Base-by-base conservation (phyloP, 2,329 filamentous ascomycete genomes). In the Exophiala aquamarina region DNA sequence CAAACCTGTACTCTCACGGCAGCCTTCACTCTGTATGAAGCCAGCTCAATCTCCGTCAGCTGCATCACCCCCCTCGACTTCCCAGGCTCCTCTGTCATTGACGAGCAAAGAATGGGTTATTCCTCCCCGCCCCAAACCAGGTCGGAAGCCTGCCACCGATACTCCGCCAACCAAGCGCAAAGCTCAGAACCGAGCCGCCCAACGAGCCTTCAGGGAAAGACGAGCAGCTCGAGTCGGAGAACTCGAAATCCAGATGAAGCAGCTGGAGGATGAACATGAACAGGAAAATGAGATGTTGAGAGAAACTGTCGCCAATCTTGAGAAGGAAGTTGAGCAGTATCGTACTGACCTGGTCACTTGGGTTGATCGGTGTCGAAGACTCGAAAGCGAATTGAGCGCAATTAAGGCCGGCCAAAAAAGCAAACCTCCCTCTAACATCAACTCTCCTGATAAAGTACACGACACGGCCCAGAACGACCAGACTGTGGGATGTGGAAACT, bases 141-240 rank as follows among this genome's bases (percentile, higher is more conserved):
- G 92, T 39, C 83, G 92, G 59, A 97, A 97, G 76, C 91, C 92
- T 3, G 89, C 89, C 37, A 94, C 89, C 28, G 91, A 96, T 64
- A 94, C 91, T 42, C 90, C 91, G 11, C 87, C 88, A 2, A 95
- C 90, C 34, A 95, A 95, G 72, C 83, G 93, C 57, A 94, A 96
- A 74, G 87, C 89, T 1, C 93, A 97, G 71, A 97, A 97, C 67
- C 81, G 93, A 50, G 87, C 89, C 37, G 92, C 92, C 3, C 92
- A 97, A 71, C 78, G 92, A 49, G 89, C 87, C 1, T 97, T 97
- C 68, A 81, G 92, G 26, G 90, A 95, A 69, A 79, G 92, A 48
- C 82, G 92, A 54, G 89, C 89, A 2, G 88, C 89, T 18, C 86
- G 89, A 31, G 88, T 96, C 5, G 84, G 86, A 31, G 91, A 80